These are phyloP conservation scores for Coprinopsis strossmayeri DNA, from an alignment of 768 basidiomycete species.

Conservation along the genomic window DNA sequence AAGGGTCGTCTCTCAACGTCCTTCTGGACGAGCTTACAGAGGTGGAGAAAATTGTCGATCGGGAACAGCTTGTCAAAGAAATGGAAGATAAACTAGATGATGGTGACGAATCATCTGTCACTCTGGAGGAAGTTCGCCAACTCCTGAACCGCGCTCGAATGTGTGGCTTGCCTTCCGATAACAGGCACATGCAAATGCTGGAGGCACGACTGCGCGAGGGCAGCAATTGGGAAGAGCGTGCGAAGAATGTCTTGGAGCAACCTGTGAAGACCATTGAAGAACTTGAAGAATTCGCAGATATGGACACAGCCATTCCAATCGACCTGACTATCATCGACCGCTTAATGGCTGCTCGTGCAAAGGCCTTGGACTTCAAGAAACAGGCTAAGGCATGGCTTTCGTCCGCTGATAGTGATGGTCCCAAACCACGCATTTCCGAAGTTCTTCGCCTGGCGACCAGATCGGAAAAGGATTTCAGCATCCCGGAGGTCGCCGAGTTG, in stretches of 20 bases:
- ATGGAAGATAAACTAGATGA: conserved; percentile 72
- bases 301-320: conserved; percentile 63
- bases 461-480: conserved; percentile 73
- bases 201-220: conserved; percentile 62
- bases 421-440: conserved; percentile 60
- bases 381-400: conserved; percentile 67
- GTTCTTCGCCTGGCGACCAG: conserved; percentile 62
- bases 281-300: conserved; percentile 63
- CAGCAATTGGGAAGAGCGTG: conserved; percentile 70
- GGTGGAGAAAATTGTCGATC: conserved; percentile 75
- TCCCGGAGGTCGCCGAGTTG: conserved; percentile 57
- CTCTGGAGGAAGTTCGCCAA: conserved; percentile 72
- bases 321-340: conserved; percentile 61
- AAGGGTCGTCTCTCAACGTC: conserved; percentile 77
- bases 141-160: conserved; percentile 64
- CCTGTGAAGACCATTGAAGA: conserved; percentile 71
- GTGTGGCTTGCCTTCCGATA: conserved; percentile 58
- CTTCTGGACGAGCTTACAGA: conserved; percentile 71
- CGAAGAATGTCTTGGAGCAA: conserved; percentile 57
- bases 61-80: conserved; percentile 71
- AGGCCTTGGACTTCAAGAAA: conserved; percentile 76
- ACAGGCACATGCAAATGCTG: conserved; percentile 59
- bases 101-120: conserved; percentile 37
- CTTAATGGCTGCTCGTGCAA: conserved; percentile 54
- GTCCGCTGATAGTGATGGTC: conserved; percentile 40